These are phyloP conservation scores for Paspalum vaginatum DNA, from an alignment of 176 grass and related monocot genomes.

Conservation along the genomic window DNA sequence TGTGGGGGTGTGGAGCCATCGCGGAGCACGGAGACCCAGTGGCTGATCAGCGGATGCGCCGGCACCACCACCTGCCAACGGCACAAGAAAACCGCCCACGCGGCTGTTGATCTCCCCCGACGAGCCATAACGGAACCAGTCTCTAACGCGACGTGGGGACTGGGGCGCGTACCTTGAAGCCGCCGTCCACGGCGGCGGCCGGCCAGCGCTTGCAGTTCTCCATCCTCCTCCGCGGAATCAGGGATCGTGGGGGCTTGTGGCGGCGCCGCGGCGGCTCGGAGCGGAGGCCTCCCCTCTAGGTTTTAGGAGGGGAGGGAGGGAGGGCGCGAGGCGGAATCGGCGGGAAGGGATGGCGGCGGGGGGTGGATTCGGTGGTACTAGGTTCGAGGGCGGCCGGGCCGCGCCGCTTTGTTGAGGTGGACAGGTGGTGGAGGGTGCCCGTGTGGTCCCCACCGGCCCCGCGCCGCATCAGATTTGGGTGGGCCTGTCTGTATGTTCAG, in stretches of 20 bases:
- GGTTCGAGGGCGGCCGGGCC: too few species aligned
- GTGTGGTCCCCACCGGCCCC: too few species aligned
- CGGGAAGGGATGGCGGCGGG: too few species aligned
- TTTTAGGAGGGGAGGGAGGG: too few species aligned
- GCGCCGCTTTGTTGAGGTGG: too few species aligned
- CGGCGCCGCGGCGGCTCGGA: too few species aligned
- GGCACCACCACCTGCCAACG: conserved; percentile 58
- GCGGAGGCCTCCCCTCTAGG: too few species aligned
- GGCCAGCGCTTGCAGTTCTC: conserved; percentile 2
- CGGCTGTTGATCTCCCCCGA: neutral
- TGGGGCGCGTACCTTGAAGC: conserved; percentile 20
- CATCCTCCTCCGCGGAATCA: neutral
- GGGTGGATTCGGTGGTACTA: too few species aligned
- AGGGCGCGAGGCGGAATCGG: too few species aligned
- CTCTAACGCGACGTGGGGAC: neutral
- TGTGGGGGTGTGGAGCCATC: conserved; percentile 61
- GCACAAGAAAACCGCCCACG: neutral
- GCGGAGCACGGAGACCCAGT: conserved; percentile 77
- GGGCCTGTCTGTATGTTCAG: too few species aligned
- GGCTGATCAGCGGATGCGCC: conserved; percentile 70
- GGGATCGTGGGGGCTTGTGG: neutral
- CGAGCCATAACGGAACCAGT: neutral
- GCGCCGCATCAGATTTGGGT: too few species aligned
- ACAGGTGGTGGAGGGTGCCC: too few species aligned
- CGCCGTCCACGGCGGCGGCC: neutral